These are phyloP conservation scores for Tricholoma terreum DNA, from an alignment of 768 basidiomycete genomes.

Conservation along the genomic window DNA sequence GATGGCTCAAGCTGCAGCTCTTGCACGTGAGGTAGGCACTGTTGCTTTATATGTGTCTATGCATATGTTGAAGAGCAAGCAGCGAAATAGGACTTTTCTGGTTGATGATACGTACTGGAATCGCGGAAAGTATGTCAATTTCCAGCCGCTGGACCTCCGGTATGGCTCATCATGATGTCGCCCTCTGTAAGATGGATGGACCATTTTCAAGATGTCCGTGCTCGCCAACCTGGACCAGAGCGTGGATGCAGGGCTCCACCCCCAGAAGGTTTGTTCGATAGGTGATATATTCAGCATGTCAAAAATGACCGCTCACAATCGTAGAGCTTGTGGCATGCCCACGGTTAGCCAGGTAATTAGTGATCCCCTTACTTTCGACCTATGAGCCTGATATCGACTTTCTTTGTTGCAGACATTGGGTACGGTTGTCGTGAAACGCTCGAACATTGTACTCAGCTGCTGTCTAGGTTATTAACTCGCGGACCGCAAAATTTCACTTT, in stretches of 20 bases:
- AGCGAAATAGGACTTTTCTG: constrained; percentile 66
- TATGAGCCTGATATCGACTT: neutral
- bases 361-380: neutral
- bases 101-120: constrained; percentile 73
- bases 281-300: neutral
- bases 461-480: constrained; percentile 58
- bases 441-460: neutral
- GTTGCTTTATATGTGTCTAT: constrained; percentile 7
- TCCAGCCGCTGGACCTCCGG: neutral
- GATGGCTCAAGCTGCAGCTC: constrained; percentile 62
- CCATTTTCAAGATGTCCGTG: constrained; percentile 55
- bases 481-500: constrained; percentile 65
- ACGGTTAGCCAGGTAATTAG: constrained; percentile 52
- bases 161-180: neutral
- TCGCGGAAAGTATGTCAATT: constrained; percentile 55
- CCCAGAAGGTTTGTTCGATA: constrained; percentile 46
- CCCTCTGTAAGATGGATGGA: constrained; percentile 53
- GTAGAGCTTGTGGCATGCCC: constrained; percentile 74
- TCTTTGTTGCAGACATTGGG: constrained; percentile 55
- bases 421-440: constrained; percentile 22
- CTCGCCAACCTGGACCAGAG: constrained; percentile 58
- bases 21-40: constrained; percentile 58
- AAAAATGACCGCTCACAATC: neutral
- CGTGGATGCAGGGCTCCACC: constrained; percentile 61
- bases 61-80: neutral